Evolutionary conservation across 768 basidiomycete species (phyloP), one percentile per base, ranked within the genome.

Genomic region (Tricholoma flavovirens): DNA sequence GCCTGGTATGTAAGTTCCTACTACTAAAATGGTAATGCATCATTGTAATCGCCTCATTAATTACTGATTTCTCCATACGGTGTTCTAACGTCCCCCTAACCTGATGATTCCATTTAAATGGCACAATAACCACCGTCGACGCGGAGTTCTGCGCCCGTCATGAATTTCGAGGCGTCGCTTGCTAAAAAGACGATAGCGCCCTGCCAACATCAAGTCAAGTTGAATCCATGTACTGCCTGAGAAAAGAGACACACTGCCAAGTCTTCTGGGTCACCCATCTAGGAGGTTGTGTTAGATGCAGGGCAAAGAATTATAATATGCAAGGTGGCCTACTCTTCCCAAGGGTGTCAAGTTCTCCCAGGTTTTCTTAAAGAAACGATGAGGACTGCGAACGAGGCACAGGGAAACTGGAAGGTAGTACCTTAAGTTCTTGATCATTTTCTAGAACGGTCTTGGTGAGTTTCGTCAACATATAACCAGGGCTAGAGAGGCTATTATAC

Each of bases 251-350:
- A 24, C 62, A 86, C 91, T 60, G 92, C 83, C 58, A 96, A 76
- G 66, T 98, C 96, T 60, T 95, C 90, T 9, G 95, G 94, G 58
- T 95, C 86, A 50, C 92, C 95, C 81, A 98, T 84, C 88, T 90
- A 59, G 32, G 14, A 51, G 52, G 36, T 8, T 58, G 29, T 29
- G 62, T 40, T 56, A 24, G 65, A 56, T 46, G 57, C 49, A 35
- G n/a, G 26, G 52, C 26, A 29, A 8, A 52, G 29, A 14, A 45
- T 35, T 53, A 36, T 50, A 35, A 49, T 32, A 15, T 48, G n/a
- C n/a, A n/a, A 30, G 26, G 17, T 40, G 9, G 75, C 83, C 66
- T 67, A 89, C 88, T 70, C 87, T 82, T 56, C 89, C 90, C 87
- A 92, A 88, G 0, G 92, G 93, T 1, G 92, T 94, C 63, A 91